Evolutionary conservation across 78 protist genomes (phyloP), one percentile per base, ranked within the genome.

Genomic region (Dictyostelium capitatum): DNA sequence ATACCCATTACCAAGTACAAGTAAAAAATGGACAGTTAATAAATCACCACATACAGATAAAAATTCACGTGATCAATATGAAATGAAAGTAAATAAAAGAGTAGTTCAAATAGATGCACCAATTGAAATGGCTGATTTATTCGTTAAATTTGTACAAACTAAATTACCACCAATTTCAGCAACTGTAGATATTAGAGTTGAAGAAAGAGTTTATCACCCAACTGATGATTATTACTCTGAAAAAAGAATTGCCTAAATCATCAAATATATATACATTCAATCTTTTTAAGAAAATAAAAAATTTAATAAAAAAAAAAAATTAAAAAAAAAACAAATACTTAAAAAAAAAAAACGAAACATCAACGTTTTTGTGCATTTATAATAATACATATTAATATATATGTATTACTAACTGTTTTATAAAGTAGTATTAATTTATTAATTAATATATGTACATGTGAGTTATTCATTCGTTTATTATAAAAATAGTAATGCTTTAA

Each of bases 31-130:
- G 70, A 91, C 95, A 4, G 74, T 91, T 57, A 67, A 82, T 43
- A 91, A 72, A 74, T 91, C 95, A 82, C 95, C 95, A 78, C 95
- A 91, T 48, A 80, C 77, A 37, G 89, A 91, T 56, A 91, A 91
- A 47, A 53, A 25, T 2, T 82, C 95, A 23, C 84, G 82, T 72
- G 95, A 91, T 30, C 95, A 91, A 59, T 91, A 77, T n/a, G 90
- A 91, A 56, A 43, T 80, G 20, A 48, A 69, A 46, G 74, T 91
- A 0, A 41, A 25, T n/a, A 87, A 77, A 43, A 80, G 93, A 75
- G 28, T 87, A 25, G 73, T 87, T 62, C 93, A 87, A 64, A 87
- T 87, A 79, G 93, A 87, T 48, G 93, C 93, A 3, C 83, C 83
- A 20, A 5, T 87, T 23, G 79, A 78, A 50, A 65, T 41, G 28